Evolutionary conservation across 2,329 filamentous ascomycete genomes (phyloP), one percentile per base, ranked within the genome.

Genomic region (Keithomyces neogunnii): DNA sequence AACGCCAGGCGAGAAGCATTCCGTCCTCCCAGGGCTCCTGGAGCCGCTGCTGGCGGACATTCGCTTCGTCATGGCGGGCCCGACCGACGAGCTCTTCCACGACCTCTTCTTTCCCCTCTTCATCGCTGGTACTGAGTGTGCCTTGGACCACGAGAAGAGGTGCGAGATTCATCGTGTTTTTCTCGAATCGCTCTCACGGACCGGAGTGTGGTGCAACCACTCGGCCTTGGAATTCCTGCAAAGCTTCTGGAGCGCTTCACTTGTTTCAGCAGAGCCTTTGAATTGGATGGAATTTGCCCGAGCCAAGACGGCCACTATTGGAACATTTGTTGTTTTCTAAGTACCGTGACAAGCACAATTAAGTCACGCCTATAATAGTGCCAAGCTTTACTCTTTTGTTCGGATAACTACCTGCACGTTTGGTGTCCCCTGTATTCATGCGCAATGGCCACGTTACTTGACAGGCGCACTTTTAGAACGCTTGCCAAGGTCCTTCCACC

Each of bases 401-500:
- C 33, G 8, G 11, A 9, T 36, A 3, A 35, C 33, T 35, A 3
- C 33, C 7, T 35, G 33, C 33, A 35, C 5, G 11, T 35, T 35
- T 35, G 33, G 3, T 8, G 11, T 35, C 2, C 33, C 8, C 33
- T 3, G 33, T 36, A 3, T 36, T 36, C 33, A 19, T 19, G 1
- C 19, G 19, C 19, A 19, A 19, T 19, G 19, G 19, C 19, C 19
- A 1, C 19, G 19, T 19, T 19, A 19, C 19, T 19, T 19, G 19
- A 19, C 19, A 19, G 19, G 1, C 19, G 19, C 19, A 19, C 19
- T 19, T 19, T 19, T 19, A 19, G 19, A 19, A 19, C 19, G 19
- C 19, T 19, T 36, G 33, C 8, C 33, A 36, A 36, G 19, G 11
- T 9, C 4, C 8, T 8, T 36, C 36, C 89, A 95, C 0, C 83